A percentile compares a stretch with the other conserved stretches of the same genome.
These are phyloP conservation scores for Nidularia sp. DNA, from an alignment of 768 basidiomycete genomes.

Conservation along the genomic window DNA sequence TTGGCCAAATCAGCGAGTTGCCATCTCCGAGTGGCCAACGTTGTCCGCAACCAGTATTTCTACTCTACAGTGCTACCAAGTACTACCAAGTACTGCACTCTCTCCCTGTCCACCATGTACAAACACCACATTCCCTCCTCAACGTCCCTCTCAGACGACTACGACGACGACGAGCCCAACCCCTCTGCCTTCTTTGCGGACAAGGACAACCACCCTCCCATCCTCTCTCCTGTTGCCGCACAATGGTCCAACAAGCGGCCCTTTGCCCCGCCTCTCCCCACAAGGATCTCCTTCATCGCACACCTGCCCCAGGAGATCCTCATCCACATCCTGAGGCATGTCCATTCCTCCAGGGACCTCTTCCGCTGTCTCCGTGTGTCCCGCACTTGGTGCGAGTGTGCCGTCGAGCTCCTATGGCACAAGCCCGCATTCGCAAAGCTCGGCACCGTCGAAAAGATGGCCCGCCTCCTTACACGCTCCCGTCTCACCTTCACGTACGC, in stretches of 20 bases:
- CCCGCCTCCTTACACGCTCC: conserved; percentile 57
- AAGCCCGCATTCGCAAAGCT: conserved; percentile 74
- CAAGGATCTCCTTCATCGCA: conserved; percentile 49
- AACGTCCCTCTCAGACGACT: conserved; percentile 76
- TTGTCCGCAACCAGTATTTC: too few species aligned
- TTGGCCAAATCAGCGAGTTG: too few species aligned
- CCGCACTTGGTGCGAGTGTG: conserved; percentile 92
- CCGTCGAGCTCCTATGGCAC: conserved; percentile 93
- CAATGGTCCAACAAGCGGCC: conserved; percentile 51
- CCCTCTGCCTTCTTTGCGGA: conserved; percentile 53
- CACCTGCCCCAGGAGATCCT: conserved; percentile 86
- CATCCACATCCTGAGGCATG: conserved; percentile 85
- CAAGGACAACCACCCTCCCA: conserved; percentile 36
- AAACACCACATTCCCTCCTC: conserved; percentile 65
- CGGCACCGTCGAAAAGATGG: conserved; percentile 73
- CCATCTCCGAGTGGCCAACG: too few species aligned
- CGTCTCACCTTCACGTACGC: conserved; percentile 85
- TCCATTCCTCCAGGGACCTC: conserved; percentile 72
- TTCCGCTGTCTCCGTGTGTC: conserved; percentile 76
- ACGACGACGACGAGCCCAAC: conserved; percentile 47
- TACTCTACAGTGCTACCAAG: too few species aligned
- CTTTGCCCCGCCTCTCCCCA: conserved; percentile 11
- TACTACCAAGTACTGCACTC: background rate
- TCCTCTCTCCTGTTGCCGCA: conserved; percentile 53
- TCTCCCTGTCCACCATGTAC: conserved; percentile 21